Evolutionary conservation across 176 grass and related monocot genomes (phyloP), one percentile per base, ranked within the genome.

Genomic region (Musa beccarii): DNA sequence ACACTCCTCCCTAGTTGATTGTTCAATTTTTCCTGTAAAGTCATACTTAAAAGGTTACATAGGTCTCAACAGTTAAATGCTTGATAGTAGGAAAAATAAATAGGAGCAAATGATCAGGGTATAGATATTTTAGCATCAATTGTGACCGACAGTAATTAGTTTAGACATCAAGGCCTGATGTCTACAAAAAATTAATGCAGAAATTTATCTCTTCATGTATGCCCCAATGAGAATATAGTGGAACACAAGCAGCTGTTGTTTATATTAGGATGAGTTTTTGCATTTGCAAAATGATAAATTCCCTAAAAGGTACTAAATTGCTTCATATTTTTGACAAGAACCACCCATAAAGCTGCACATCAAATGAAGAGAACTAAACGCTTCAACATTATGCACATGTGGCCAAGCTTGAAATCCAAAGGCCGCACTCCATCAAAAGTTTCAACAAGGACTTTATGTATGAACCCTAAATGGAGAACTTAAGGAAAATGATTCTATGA

Each of bases 1-100:
- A 72, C 91, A 99, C 91, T 99, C 96, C 65, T 99, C 96, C 84
- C 86, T 99, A 66, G 96, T 95, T 59, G 91, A 85, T 78, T 99
- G 96, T 28, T 99, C 96, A 86, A 99, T 99, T 79, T 86, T 99
- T 80, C 96, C 96, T 99, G 75, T 16, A 92, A 80, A 73, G 74
- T 76, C 51, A 65, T 65, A 28, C 24, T 63, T 49, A 66, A 8
- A 53, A 53, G 10, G 26, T 63, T 43, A 77, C 6, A 74, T 21
- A 70, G 11, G 17, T 51, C 11, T 43, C 6, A 51, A 51, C 16
- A 70, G 17, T 51, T 70, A 7, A 69, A 20, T 43, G 34, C 34
- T 43, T 43, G 34, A 51, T 2, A 70, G 15, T 51, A 70, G 19
- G 34, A 29, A 43, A 9, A 29, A 29, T 68, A 43, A 26, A 43